Percentiles rank a stretch among this genome's conserved stretches.
phyloP scores from a whole-genome alignment of 2,329 filamentous ascomycete genomes.

The Tolypocladium nubicola region DNA sequence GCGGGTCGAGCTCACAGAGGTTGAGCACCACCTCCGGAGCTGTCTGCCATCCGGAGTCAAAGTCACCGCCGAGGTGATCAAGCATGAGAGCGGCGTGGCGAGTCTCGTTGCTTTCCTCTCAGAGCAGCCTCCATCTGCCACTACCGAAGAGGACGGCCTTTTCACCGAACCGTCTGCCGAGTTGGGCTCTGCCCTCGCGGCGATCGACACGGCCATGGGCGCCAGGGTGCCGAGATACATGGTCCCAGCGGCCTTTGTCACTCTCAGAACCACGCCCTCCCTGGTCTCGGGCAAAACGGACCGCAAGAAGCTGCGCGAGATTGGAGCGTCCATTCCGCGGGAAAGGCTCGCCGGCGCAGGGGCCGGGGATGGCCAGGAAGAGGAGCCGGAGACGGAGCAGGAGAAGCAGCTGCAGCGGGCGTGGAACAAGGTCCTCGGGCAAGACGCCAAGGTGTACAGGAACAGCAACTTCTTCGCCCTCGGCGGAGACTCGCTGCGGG shows the following conservation, averaged over 20 bases:
- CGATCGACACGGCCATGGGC: slow-evolving; percentile 20
- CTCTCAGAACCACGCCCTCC: slow-evolving; percentile 32
- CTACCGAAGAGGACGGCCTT: slow-evolving; percentile 7
- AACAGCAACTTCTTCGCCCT: slow-evolving; percentile 36
- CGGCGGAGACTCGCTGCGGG: slow-evolving; percentile 40
- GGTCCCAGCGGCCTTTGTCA: slow-evolving; percentile 36
- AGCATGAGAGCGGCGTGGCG: slow-evolving; percentile 30
- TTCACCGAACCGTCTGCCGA: slow-evolving; percentile 21
- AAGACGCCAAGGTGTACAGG: slow-evolving; percentile 20
- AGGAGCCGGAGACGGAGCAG: slow-evolving; percentile 24
- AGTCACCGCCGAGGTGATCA: slow-evolving; percentile 38
- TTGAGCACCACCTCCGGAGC: slow-evolving; percentile 37
- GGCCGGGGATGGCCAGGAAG: slow-evolving; percentile 6
- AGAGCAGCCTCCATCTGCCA: slow-evolving; percentile 10
- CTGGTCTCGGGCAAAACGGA: slow-evolving; percentile 39
- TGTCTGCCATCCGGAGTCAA: slow-evolving; percentile 30
- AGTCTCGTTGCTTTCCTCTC: slow-evolving; percentile 35
- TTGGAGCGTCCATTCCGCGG: slow-evolving; percentile 29
- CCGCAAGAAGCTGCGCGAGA: slow-evolving; percentile 34
- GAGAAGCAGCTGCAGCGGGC: slow-evolving; percentile 26
- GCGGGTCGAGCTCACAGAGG: slow-evolving; percentile 48
- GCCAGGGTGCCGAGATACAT: slow-evolving; percentile 32
- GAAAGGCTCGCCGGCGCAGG: slow-evolving; percentile 25
- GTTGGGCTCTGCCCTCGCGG: slow-evolving; percentile 16
- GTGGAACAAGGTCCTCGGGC: slow-evolving; percentile 27